Evolutionary conservation across 495 filamentous ascomycete genomes (phyloP), one percentile per base, ranked within the genome.

Genomic region (Sordaria brevicollis): DNA sequence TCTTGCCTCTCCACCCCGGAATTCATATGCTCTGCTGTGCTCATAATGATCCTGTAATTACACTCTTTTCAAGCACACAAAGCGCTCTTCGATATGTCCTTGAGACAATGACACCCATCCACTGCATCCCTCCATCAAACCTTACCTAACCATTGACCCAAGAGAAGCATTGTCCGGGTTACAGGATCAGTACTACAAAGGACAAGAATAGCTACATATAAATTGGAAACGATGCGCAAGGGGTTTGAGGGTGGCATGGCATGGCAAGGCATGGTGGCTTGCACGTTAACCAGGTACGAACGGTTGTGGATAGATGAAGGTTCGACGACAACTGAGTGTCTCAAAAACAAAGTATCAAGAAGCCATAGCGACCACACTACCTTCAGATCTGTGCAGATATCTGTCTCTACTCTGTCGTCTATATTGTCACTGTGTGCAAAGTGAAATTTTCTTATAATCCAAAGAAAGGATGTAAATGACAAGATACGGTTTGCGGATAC

Each of bases 131-230:
- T 25, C 66, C 66, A 21, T 31, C 57, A 21, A 33, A 5, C 57
- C 36, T 10, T 11, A 41, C 10, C 21, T 17, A 38, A 67, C n/a
- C 66, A 37, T 15, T 13, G 1, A 67, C 25, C 34, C 66, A 43
- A 67, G 67, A 68, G 29, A 43, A 69, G 41, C n/a, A 21, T 57
- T 15, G 13, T 15, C 31, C 31, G 29, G 31, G 43, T 54, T 35
- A 37, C 35, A 68, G 29, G 39, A 33, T 31, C 65, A 36, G 66
- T 8, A 10, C 31, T 43, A 29, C 38, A 25, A 0, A 9, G 10
- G 69, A 71, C 41, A 33, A 68, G 35, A 71, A 71, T 71, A 71
- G 69, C 69, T 71, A 68, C 66, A 68, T 21, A 68, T 68, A 71
- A 6, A 71, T 54, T 54, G 43, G 43, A 11, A 25, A n/a, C 11